A percentile compares a stretch with the other conserved stretches of the same genome.
These are phyloP conservation scores for Eucalyptus marginata DNA, from an alignment of 345 rosid species.

Conservation along the genomic window DNA sequence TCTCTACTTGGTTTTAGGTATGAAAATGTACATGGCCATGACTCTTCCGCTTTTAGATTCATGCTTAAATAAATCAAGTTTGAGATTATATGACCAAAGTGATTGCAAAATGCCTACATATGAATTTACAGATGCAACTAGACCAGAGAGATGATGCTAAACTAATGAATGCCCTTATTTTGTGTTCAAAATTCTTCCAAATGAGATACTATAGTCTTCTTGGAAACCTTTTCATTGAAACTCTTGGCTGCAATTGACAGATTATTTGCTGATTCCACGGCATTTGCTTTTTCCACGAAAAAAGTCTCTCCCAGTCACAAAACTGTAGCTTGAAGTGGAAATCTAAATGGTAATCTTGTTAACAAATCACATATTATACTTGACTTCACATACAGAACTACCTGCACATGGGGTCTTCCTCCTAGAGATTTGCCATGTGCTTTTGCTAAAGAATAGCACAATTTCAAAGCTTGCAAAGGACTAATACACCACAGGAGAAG, in stretches of 20 bases:
- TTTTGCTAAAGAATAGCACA: neutral
- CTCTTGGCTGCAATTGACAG: neutral
- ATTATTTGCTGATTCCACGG: neutral
- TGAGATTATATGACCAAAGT: too few relatives aligned
- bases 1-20: too few relatives aligned
- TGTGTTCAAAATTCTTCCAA: neutral
- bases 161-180: neutral
- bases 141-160: too few relatives aligned
- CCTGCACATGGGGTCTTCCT: neutral
- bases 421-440: neutral
- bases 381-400: neutral
- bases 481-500: too few relatives aligned
- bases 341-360: neutral
- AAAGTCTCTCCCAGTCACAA: neutral
- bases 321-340: neutral
- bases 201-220: neutral
- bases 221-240: neutral
- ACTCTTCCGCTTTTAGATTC: too few relatives aligned
- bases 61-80: too few relatives aligned
- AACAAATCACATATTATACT: neutral
- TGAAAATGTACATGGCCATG: too few relatives aligned
- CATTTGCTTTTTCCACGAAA: neutral
- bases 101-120: too few relatives aligned
- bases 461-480: constrained; percentile 20
- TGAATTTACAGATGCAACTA: too few relatives aligned